phyloP scores from a whole-genome alignment of 2,329 filamentous ascomycete genomes.

The Teratosphaeria pseudoeucalypti region DNA sequence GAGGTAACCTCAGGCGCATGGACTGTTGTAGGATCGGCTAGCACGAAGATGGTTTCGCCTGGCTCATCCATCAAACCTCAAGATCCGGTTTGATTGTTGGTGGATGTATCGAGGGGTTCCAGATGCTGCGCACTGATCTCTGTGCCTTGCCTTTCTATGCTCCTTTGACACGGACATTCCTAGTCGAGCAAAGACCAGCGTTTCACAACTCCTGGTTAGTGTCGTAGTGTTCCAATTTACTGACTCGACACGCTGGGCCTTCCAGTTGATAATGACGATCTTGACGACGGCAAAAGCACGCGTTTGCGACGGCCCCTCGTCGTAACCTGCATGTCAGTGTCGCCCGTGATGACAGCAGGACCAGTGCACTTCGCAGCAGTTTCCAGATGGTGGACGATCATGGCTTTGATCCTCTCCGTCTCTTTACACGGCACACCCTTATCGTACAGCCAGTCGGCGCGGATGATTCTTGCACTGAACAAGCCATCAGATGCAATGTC shows the following conservation, averaged over 20 bases:
- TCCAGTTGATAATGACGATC: background rate
- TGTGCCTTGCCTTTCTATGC: no score
- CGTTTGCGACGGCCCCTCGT: background rate
- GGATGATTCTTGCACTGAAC: background rate
- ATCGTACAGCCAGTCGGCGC: background rate
- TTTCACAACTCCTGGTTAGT: background rate
- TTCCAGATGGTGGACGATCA: background rate
- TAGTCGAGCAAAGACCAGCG: no score
- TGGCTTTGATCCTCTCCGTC: background rate
- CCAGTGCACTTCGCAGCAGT: background rate
- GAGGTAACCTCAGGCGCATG: no score
- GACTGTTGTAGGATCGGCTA: no score
- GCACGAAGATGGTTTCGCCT: no score
- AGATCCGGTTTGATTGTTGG: no score
- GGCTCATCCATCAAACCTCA: no score
- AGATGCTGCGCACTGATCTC: no score
- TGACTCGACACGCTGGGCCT: background rate
- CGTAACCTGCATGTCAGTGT: background rate
- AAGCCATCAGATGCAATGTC: background rate
- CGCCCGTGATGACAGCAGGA: background rate
- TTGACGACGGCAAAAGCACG: background rate
- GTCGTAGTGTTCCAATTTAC: background rate
- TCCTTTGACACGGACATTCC: no score
- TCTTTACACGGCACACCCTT: background rate
- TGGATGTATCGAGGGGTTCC: no score